These are phyloP conservation scores for Lyophyllum semitale DNA, from an alignment of 768 basidiomycete genomes.

Conservation along the genomic window DNA sequence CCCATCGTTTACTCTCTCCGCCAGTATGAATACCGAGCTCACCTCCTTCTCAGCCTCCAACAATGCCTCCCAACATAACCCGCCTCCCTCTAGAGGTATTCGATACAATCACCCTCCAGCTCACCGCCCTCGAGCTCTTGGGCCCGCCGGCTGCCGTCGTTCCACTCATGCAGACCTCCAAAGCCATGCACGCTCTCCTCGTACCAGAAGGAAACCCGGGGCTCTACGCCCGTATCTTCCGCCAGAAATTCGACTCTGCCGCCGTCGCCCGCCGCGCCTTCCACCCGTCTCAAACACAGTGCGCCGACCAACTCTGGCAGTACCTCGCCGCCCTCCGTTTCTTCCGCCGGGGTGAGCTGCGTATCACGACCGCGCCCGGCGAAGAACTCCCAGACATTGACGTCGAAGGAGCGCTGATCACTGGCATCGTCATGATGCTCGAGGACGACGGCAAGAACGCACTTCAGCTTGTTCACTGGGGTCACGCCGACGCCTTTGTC, in stretches of 20 bases:
- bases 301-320: constrained; percentile 34
- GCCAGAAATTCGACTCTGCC: constrained; percentile 53
- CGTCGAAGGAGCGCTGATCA: constrained; percentile 6
- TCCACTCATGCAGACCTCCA: constrained; percentile 50
- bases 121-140: constrained; percentile 39
- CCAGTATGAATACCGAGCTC: background rate
- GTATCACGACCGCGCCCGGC: background rate
- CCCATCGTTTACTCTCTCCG: too few species aligned
- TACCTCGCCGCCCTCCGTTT: constrained; percentile 41
- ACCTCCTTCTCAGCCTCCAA: background rate
- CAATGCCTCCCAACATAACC: background rate
- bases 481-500: constrained; percentile 42
- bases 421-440: constrained; percentile 30
- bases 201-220: constrained; percentile 24
- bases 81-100: constrained; percentile 9
- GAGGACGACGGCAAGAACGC: constrained; percentile 63
- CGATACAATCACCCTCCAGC: constrained; percentile 49
- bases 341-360: constrained; percentile 25
- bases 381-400: background rate
- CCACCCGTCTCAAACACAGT: constrained; percentile 29
- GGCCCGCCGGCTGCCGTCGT: constrained; percentile 50
- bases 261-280: constrained; percentile 56
- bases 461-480: constrained; percentile 44
- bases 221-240: constrained; percentile 58
- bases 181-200: constrained; percentile 38